These are phyloP conservation scores for Hydnum rufescens DNA, from an alignment of 768 basidiomycete species.

Conservation along the genomic window DNA sequence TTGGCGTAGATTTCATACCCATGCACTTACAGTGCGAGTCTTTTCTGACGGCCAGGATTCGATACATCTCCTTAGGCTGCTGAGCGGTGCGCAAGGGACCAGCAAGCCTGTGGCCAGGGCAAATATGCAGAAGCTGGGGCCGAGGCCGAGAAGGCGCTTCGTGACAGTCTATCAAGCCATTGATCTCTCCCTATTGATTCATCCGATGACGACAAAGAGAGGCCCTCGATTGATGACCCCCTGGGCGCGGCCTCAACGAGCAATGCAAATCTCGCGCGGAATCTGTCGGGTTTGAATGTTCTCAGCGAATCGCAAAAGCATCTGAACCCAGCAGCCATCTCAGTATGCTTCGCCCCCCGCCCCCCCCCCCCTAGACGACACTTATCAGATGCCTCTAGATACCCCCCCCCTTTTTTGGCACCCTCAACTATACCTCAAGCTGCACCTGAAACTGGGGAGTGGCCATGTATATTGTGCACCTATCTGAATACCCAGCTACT, in stretches of 20 bases:
- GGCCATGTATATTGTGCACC: conserved; percentile 35
- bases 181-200: conserved; percentile 23
- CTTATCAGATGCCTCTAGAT: not conserved
- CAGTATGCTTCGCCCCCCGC: not conserved
- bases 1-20: too few species aligned
- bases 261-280: conserved; percentile 2
- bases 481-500: conserved; percentile 33
- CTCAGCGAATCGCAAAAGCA: not conserved
- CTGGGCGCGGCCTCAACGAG: conserved; percentile 5
- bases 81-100: conserved; percentile 54
- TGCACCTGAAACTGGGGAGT: conserved; percentile 10
- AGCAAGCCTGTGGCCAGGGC: conserved; percentile 53
- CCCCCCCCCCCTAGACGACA: not conserved
- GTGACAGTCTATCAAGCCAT: conserved; percentile 40
- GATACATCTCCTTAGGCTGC: conserved; percentile 42
- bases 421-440: not conserved
- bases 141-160: conserved; percentile 51
- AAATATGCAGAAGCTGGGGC: conserved; percentile 31
- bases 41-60: not conserved
- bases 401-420: not conserved
- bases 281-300: not conserved
- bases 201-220: conserved; percentile 21
- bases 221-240: conserved; percentile 17
- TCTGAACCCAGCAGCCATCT: too few species aligned
- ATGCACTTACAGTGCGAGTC: not conserved